Evolutionary conservation across 768 basidiomycete species (phyloP), one percentile per base, ranked within the genome.

Genomic region (Tulasnella sp.): DNA sequence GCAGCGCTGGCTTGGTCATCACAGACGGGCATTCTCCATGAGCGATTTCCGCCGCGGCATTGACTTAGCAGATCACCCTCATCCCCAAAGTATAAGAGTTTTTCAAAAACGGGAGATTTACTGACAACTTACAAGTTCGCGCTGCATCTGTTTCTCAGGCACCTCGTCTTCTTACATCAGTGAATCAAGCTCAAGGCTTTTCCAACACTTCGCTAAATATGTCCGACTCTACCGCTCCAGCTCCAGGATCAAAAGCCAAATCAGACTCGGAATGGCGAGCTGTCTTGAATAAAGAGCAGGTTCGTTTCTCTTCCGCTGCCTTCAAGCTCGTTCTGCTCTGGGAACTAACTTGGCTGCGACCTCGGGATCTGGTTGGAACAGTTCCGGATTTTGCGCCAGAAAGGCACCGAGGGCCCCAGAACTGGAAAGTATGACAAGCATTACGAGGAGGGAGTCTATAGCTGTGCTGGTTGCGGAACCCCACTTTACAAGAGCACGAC

Each of bases 401-500:
- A 97, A 83, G 95, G 93, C 25, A 98, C 96, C 0, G 96, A 98
- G 80, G 80, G 82, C 8, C 84, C 93, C 31, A 89, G 90, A 2
- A 92, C 90, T 2, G 93, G 93, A n/a, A 84, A 91, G 81, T 96
- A 93, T 81, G 89, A 96, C 78, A 87, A 94, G 75, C 87, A 88
- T 82, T 82, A 82, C 31, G 88, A 85, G 3, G 81, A 87, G 37
- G 96, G 96, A 11, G 86, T 90, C 0, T 97, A 96, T 81, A 80
- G 83, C 64, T 96, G 95, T 81, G 91, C 89, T 11, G 96, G 88
- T 9, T 97, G 95, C 82, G 86, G 86, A 42, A 89, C 93, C 2
- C 91, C 94, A 0, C 84, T 97, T 70, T 97, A 97, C 85, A 93
- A 91, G 86, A 93, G 92, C 80, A 86, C 85, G 36, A 95, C 94